phyloP scores from a whole-genome alignment of 768 basidiomycete species.

The Udeniomyces megalosporus region DNA sequence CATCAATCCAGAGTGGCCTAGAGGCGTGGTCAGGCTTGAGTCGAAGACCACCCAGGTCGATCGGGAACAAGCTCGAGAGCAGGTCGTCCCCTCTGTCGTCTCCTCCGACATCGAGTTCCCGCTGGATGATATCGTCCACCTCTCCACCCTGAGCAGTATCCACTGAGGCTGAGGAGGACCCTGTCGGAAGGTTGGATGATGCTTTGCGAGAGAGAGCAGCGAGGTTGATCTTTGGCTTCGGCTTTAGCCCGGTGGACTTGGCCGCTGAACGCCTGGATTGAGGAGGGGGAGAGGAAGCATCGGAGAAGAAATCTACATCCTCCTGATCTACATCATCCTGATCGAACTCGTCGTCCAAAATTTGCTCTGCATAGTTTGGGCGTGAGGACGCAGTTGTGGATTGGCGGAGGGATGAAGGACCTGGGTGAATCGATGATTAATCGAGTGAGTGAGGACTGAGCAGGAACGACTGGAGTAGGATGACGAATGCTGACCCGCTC shows the following conservation, averaged over 20 bases:
- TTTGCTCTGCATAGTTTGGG: not conserved
- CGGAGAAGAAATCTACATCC: slow-evolving; percentile 14
- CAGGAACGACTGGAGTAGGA: not conserved
- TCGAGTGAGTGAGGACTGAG: too few species aligned
- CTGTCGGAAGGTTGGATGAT: slow-evolving; percentile 27
- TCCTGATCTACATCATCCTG: slow-evolving; percentile 3
- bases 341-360: slow-evolving; percentile 1
- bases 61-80: slow-evolving; percentile 7
- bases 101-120: not conserved
- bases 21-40: slow-evolving; percentile 81
- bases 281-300: slow-evolving; percentile 8
- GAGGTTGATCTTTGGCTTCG: slow-evolving; percentile 54
- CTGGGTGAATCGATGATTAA: too few species aligned
- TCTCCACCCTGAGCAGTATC: not conserved
- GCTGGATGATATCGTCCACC: not conserved
- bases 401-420: slow-evolving; percentile 13
- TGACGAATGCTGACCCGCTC: not conserved
- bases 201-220: slow-evolving; percentile 57
- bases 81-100: slow-evolving; percentile 2
- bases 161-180: not conserved
- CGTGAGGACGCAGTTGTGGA: not conserved
- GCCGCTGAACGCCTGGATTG: not conserved
- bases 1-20: slow-evolving; percentile 78
- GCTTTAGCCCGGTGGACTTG: not conserved
- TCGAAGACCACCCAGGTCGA: slow-evolving; percentile 39